Base-by-base conservation (phyloP, 192 early-diverging fungal genomes). In the Paraglomus brasilianum region DNA sequence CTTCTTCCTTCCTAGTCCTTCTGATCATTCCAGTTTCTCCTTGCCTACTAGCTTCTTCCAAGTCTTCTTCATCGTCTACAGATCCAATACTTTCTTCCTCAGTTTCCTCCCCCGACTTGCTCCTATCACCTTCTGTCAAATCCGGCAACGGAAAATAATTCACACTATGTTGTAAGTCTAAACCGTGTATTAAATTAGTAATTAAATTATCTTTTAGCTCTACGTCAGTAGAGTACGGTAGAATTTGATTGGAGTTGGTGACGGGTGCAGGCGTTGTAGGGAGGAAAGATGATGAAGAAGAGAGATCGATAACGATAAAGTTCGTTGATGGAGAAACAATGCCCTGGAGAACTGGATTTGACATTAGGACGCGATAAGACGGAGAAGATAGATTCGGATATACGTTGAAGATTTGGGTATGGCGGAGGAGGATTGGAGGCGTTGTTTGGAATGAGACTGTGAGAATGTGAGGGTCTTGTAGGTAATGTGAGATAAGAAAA, bases 281-380 rank as follows among this genome's bases (percentile, higher is more conserved):
- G n/a, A n/a, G n/a, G n/a, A n/a, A n/a, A n/a, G n/a, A n/a, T n/a
- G n/a, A n/a, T n/a, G n/a, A n/a, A n/a, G n/a, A n/a, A n/a, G 75
- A 70, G 72, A 79, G 74, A 22, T 86, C 74, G n/a, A 81, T 81
- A 47, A 87, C 74, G 36, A 87, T 83, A 9, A 91, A 66, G 22
- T 76, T 74, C 2, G 89, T 88, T 14, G 71, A 72, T 21, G 74
- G 76, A 10, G 75, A 72, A 42, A 90, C 76, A 39, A 79, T 74
- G 2, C 89, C 88, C 73, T 91, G 89, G 8, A 89, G 72, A 4
- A 90, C 87, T 0, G 89, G 87, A 69, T 79, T 82, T 57, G 80
- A 77, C 82, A 85, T 85, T 40, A 91, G 58, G 1, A 87, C 82
- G 24, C 80, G 75, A 67, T 73, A 83, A 1, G 30, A 22, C 22